Evolutionary conservation across 164 flowering plant species (phyloP), one percentile per base, ranked within the genome.

Genomic region (Aristolochia contorta): DNA sequence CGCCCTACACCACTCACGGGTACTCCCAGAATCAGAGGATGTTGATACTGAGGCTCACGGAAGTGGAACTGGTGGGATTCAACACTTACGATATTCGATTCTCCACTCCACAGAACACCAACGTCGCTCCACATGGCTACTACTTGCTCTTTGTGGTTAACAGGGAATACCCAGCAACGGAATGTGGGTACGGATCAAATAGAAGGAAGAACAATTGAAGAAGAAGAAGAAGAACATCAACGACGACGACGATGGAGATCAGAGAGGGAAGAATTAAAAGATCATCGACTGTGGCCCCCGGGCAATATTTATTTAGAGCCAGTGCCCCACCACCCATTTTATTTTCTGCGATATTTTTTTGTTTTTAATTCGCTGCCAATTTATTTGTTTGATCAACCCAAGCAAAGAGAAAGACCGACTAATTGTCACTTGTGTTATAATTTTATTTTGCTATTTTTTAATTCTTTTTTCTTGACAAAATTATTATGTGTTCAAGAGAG

Each of bases 1-100:
- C 96, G 0, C 84, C 97, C 0, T 91, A 86, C 37, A 85, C 96
- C 0, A 91, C 96, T 0, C 97, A 91, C 46, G 88, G 96, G 0
- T 81, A 63, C 62, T 82, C 94, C 2, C 76, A 74, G 88, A 80
- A 78, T 48, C 96, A 88, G 56, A 76, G 97, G 63, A 57, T 86
- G 68, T 13, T 88, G 15, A 7, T 66, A 21, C 51, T 91, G 73
- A 70, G 59, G 6, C 25, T 53, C 8, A 15, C 0, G 2, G 24
- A 49, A 0, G 47, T 69, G 27, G 43, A 48, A 16, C 15, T 18
- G 46, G 52, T 59, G 19, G 63, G 57, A 14, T 52, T 13, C 0
- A 25, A 20, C 0, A 41, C 14, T 24, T 80, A 75, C 45, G 60
- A 24, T 0, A 69, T 71, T 4, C 46, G 58, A 1, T 72, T 22